These are phyloP conservation scores for Mucor saturninus DNA, from an alignment of 371 early-diverging fungal genomes.

Conservation along the genomic window DNA sequence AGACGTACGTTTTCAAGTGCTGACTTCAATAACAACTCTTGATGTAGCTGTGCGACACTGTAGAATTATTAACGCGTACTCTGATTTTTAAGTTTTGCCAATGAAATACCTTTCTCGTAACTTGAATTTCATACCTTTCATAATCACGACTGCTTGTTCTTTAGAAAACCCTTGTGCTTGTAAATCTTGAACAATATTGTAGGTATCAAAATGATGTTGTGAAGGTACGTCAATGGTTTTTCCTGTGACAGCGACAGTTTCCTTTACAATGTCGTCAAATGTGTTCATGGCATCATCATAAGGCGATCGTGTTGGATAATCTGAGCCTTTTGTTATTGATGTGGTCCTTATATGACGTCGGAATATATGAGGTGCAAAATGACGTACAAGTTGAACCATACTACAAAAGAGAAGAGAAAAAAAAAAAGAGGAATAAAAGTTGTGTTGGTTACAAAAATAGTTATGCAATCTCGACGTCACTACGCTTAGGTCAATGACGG, in stretches of 20 bases:
- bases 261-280: not conserved
- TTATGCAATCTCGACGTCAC: not conserved
- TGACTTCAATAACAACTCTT: constrained; percentile 35
- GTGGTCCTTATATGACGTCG: constrained; percentile 3
- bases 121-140: constrained; percentile 73
- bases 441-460: not conserved
- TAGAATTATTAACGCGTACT: not conserved
- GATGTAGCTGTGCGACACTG: constrained; percentile 29
- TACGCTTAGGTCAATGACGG: too few species aligned
- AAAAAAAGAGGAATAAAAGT: constrained; percentile 2
- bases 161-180: constrained; percentile 69
- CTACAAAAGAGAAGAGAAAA: not conserved
- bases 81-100: not conserved
- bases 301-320: constrained; percentile 1
- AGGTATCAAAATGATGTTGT: constrained; percentile 73
- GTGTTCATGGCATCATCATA: not conserved
- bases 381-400: constrained; percentile 13
- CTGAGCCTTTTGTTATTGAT: not conserved
- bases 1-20: constrained; percentile 58
- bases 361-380: constrained; percentile 11
- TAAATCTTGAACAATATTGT: constrained; percentile 66
- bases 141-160: constrained; percentile 73
- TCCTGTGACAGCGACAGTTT: not conserved
- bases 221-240: not conserved
- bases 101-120: constrained; percentile 51